phyloP scores from a whole-genome alignment of 169 alveolate genomes.

The Theileria equi region DNA sequence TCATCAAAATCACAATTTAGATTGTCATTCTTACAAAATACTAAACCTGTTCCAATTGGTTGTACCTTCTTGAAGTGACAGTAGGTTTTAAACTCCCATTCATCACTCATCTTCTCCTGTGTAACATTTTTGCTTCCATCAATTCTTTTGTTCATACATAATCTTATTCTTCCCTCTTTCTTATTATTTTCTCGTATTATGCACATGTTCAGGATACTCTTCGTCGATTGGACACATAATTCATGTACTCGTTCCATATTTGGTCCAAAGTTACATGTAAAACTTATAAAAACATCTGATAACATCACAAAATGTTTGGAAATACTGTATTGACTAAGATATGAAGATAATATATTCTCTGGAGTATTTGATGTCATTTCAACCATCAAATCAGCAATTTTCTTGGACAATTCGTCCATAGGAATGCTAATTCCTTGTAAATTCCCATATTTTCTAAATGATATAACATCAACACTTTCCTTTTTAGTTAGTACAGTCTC shows the following conservation, averaged over 20 bases:
- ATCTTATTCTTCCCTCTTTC: background rate
- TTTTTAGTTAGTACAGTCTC: background rate
- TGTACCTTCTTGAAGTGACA: constrained; percentile 3
- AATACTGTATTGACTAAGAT: too few species aligned
- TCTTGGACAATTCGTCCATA: too few species aligned
- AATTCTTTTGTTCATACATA: background rate
- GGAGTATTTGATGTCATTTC: too few species aligned
- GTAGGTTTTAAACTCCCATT: background rate
- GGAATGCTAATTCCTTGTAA: too few species aligned
- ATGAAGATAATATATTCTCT: too few species aligned
- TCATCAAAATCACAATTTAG: constrained; percentile 4
- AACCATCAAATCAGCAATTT: too few species aligned
- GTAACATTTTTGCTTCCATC: too few species aligned
- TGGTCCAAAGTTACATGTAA: too few species aligned
- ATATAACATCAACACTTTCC: constrained; percentile 7
- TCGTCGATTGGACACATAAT: background rate
- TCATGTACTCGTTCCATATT: background rate
- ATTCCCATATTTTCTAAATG: constrained; percentile 5
- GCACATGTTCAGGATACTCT: background rate
- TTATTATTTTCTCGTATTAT: background rate
- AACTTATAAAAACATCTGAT: too few species aligned
- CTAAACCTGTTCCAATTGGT: constrained; percentile 42
- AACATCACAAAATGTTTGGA: too few species aligned
- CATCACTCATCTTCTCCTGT: background rate
- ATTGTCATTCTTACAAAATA: constrained; percentile 38